phyloP scores from a whole-genome alignment of 2,329 filamentous ascomycete species.

The Penicillium sp. region DNA sequence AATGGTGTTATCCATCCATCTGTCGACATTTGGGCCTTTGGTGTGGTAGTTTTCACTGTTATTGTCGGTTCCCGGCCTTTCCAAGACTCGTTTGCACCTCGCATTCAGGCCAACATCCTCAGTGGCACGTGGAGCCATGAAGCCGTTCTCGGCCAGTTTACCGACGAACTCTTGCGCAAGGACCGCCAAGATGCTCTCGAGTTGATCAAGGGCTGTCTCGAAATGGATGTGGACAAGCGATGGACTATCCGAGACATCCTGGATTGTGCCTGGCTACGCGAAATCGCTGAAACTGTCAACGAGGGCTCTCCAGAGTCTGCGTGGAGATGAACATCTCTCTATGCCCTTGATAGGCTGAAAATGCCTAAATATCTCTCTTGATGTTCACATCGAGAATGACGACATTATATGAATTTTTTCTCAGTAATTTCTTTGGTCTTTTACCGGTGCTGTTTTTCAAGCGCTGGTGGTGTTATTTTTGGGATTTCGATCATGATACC shows the following conservation, averaged over 20 bases:
- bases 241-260: conserved; percentile 56
- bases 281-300: conserved; percentile 31
- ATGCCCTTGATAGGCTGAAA: background rate
- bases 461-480: conserved; percentile 22
- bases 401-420: background rate
- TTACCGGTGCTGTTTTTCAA: conserved; percentile 7
- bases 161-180: conserved; percentile 32
- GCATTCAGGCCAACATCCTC: conserved; percentile 55
- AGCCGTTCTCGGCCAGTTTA: conserved; percentile 44
- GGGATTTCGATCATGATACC: conserved; percentile 29
- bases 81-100: conserved; percentile 55
- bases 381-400: background rate
- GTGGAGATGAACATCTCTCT: conserved; percentile 32
- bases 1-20: conserved; percentile 45
- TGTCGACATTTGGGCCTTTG: conserved; percentile 64
- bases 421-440: conserved; percentile 5
- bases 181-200: conserved; percentile 50
- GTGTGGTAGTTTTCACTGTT: conserved; percentile 58
- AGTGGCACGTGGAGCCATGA: conserved; percentile 55
- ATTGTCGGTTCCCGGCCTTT: conserved; percentile 60
- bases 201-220: conserved; percentile 56
- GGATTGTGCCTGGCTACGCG: conserved; percentile 51
- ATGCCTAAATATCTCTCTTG: background rate
- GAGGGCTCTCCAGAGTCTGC: conserved; percentile 29
- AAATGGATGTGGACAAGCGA: conserved; percentile 51